phyloP scores from a whole-genome alignment of 257 asterid species.

The Haberlea rhodopensis region DNA sequence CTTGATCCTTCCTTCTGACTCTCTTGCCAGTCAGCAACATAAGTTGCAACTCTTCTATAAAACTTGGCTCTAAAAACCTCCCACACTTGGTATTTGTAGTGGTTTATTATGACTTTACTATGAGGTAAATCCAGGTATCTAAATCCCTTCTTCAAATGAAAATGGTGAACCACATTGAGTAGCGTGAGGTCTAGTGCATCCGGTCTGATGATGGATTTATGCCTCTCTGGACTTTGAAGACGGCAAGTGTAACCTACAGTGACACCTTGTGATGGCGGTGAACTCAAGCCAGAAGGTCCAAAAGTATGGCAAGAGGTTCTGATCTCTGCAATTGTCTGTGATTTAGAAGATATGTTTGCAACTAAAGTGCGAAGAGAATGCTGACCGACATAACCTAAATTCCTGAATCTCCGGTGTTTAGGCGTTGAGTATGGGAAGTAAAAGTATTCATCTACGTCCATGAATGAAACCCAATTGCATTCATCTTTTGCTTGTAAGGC shows the following conservation, averaged over 20 bases:
- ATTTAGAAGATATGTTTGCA: slow-evolving; percentile 50
- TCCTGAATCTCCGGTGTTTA: slow-evolving; percentile 33
- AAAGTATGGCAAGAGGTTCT: slow-evolving; percentile 86
- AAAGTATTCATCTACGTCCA: slow-evolving; percentile 96
- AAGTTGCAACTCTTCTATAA: slow-evolving; percentile 88
- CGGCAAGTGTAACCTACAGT: slow-evolving; percentile 91
- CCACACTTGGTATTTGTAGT: slow-evolving; percentile 92
- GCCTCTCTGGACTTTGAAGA: slow-evolving; percentile 92
- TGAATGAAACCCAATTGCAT: slow-evolving; percentile 84
- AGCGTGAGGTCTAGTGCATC: slow-evolving; percentile 69
- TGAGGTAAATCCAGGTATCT: slow-evolving; percentile 61
- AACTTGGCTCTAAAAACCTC: slow-evolving; percentile 79
- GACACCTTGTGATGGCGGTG: slow-evolving; percentile 69
- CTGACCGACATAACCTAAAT: slow-evolving; percentile 46
- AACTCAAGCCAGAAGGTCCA: slow-evolving; percentile 81
- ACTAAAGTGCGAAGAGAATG: slow-evolving; percentile 56
- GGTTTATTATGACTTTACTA: slow-evolving; percentile 62
- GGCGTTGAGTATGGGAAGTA: slow-evolving; percentile 63
- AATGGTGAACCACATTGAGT: slow-evolving; percentile 87
- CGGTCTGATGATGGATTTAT: slow-evolving; percentile 76
- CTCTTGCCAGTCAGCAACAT: slow-evolving; percentile 86
- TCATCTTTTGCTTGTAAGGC: slow-evolving; percentile 73
- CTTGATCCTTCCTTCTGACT: slow-evolving; percentile 93
- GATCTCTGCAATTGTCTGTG: slow-evolving; percentile 62
- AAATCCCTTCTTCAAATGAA: slow-evolving; percentile 58